Conservation (phyloP, 139 green algal genomes). For the Chlamydomonas sp. region DNA sequence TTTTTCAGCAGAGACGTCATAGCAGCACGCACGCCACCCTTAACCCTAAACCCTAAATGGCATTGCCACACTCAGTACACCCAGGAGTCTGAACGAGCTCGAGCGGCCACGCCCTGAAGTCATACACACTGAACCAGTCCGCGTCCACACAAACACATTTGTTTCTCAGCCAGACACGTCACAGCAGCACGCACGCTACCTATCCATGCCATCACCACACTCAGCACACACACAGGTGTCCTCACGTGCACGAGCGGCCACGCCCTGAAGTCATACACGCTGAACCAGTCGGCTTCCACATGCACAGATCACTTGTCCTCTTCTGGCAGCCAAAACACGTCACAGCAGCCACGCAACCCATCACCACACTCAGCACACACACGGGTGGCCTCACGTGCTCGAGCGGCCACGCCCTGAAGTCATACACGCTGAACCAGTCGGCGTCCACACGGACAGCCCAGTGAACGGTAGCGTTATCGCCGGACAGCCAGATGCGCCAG, state of each 20-base stretch:
- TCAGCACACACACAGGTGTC: no score
- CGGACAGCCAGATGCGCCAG: slow-evolving; percentile 5
- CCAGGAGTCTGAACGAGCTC: no score
- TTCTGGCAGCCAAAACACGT: not conserved
- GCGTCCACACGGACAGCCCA: not conserved
- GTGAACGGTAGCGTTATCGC: slow-evolving; percentile 1
- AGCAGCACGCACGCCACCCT: no score
- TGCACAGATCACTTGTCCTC: not conserved
- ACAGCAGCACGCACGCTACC: not conserved
- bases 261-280: not conserved
- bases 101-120: slow-evolving; percentile 2
- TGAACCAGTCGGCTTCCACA: not conserved
- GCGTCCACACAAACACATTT: not conserved
- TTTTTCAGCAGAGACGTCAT: not conserved
- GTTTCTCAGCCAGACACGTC: not conserved
- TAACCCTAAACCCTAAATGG: no score
- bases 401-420: slow-evolving; percentile 2
- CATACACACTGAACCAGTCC: not conserved
- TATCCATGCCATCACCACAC: no score
- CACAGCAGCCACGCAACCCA: no score
- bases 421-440: not conserved
- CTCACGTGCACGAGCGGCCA: slow-evolving; percentile 1
- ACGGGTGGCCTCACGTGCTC: no score
- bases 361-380: no score
- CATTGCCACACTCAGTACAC: no score